Evolutionary conservation across 257 asterid genomes (phyloP), one percentile per base, ranked within the genome.

Genomic region (Nicotiana tomentosiformis): DNA sequence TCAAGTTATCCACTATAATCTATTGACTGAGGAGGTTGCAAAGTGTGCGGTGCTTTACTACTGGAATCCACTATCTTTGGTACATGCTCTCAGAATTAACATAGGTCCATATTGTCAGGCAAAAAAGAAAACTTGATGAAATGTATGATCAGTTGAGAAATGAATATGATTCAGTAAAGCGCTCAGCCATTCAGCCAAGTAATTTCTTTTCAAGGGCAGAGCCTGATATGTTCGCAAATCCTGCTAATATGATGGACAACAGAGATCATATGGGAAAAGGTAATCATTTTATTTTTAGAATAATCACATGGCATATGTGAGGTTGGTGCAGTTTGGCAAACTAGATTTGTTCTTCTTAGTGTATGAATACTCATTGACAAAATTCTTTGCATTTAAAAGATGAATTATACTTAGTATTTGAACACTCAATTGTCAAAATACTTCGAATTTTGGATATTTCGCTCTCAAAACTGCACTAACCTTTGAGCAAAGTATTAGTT

Each of bases 121-220:
- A 96, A 87, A 96, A 96, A 85, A 91, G 99, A 85, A 96, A 96
- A 86, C 98, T 96, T n/a, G 99, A 96, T 81, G 99, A 96, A 81
- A 94, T 96, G 97, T 96, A 96, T 69, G 99, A 96, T 89, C 94
- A 91, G 87, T 90, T 93, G 87, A 91, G 95, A 90, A 91, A 86
- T 49, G 99, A 94, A 84, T 92, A 88, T 0, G 98, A 96, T 83
- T 91, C 97, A 55, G 56, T 89, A 78, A 96, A 94, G 78, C 90
- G 99, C 67, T 68, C 96, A 55, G 95, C 98, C 68, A 93, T 94
- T 76, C 97, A 92, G 81, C 97, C 99, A 29, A 90, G 86, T 83
- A 88, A 84, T 84, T 96, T 92, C 90, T 94, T 85, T 82, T 62
- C 93, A 9, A 88, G 97, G 83, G 81, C 88, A 64, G 98, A 91